A percentile compares a stretch with the other conserved stretches of the same genome.
Conservation (phyloP, 164 flowering plant species). For the Sedum album region DNA sequence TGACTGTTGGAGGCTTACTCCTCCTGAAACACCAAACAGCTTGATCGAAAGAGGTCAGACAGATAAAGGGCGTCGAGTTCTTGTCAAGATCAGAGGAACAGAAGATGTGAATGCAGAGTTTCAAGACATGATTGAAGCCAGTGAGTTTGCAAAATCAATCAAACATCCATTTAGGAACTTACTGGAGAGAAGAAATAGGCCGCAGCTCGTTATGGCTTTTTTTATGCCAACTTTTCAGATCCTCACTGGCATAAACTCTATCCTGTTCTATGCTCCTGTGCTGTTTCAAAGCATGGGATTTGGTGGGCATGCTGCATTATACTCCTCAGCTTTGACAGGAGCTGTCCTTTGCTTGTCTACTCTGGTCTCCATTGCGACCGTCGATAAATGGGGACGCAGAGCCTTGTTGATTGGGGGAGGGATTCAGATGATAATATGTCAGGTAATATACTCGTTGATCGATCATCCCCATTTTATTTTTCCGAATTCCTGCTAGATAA, state of each 20-base stretch:
- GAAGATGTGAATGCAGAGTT: constrained; percentile 60
- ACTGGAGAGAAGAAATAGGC: constrained; percentile 60
- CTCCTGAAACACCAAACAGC: constrained; percentile 94
- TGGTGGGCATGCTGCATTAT: constrained; percentile 58
- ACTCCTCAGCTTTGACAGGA: constrained; percentile 78
- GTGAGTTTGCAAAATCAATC: constrained; percentile 67
- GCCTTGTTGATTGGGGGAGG: constrained; percentile 68
- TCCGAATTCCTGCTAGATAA: no score
- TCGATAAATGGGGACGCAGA: constrained; percentile 70
- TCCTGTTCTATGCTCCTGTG: constrained; percentile 90
- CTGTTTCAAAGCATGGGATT: constrained; percentile 85
- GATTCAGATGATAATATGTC: constrained; percentile 68
- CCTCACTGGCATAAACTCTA: constrained; percentile 77
- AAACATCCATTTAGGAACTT: constrained; percentile 68
- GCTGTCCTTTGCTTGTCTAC: constrained; percentile 78
- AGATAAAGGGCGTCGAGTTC: constrained; percentile 42
- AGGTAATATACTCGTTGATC: no score
- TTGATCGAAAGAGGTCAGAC: constrained; percentile 48
- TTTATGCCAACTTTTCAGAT: constrained; percentile 75
- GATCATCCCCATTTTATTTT: no score
- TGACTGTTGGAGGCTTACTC: constrained; percentile 75
- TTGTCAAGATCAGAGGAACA: constrained; percentile 72
- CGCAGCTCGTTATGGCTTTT: constrained; percentile 62
- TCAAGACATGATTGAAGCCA: constrained; percentile 77
- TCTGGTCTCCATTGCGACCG: constrained; percentile 64